These are phyloP conservation scores for Saccharomycopsis fibuligera DNA, from an alignment of 805 yeast species.

Conservation along the genomic window DNA sequence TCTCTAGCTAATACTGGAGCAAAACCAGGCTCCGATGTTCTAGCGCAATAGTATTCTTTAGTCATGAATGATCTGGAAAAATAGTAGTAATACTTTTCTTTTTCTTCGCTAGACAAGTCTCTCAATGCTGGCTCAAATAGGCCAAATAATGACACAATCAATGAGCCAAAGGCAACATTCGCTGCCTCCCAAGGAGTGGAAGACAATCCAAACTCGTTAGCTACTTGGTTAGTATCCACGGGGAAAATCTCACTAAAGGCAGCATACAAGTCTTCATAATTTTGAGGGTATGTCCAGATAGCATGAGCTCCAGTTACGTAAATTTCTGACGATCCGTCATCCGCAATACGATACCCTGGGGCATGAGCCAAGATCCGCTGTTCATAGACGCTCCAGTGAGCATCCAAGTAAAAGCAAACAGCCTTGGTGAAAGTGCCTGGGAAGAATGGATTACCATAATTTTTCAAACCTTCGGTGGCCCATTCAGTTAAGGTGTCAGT, in stretches of 20 bases:
- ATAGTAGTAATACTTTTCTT: background rate
- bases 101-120: slow-evolving; percentile 76
- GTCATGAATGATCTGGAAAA: slow-evolving; percentile 62
- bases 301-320: slow-evolving; percentile 92
- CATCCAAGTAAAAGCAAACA: slow-evolving; percentile 68
- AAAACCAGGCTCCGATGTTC: slow-evolving; percentile 46
- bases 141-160: slow-evolving; percentile 89
- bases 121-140: slow-evolving; percentile 84
- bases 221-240: slow-evolving; percentile 57
- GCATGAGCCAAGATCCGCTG: slow-evolving; percentile 77
- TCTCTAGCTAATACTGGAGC: slow-evolving; percentile 47
- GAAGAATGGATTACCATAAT: slow-evolving; percentile 34
- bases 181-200: slow-evolving; percentile 87
- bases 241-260: slow-evolving; percentile 65
- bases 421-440: slow-evolving; percentile 57
- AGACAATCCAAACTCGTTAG: slow-evolving; percentile 70
- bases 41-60: slow-evolving; percentile 49
- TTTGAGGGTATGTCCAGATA: slow-evolving; percentile 86
- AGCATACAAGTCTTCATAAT: slow-evolving; percentile 61
- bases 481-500: slow-evolving; percentile 73
- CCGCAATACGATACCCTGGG: slow-evolving; percentile 82
- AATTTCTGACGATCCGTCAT: slow-evolving; percentile 33
- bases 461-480: slow-evolving; percentile 66
- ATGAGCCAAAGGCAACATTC: slow-evolving; percentile 84
- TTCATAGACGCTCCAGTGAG: slow-evolving; percentile 65